Base-by-base conservation (phyloP, 192 early-diverging fungal species). In the Umbelopsis ramanniana region DNA sequence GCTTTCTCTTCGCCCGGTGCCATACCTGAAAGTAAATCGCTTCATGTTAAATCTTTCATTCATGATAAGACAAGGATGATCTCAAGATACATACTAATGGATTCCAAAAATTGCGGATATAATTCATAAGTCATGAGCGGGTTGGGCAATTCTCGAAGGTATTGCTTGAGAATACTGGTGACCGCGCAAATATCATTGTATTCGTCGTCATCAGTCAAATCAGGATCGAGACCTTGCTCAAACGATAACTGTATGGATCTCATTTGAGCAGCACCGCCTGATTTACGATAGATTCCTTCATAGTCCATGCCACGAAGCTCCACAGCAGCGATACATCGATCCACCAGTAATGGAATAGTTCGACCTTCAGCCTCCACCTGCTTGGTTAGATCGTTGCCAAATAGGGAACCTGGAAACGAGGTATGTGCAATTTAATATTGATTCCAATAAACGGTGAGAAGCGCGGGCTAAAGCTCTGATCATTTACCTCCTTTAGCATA, bases 251-350 rank as follows among this genome's bases (percentile, higher is more conserved):
- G 88, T 37, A 95, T 82, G 21, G 84, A 80, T 57, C 88, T 79
- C 69, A 91, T 88, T 52, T 93, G 90, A 37, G 87, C 87, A 19
- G 89, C 88, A 68, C 91, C 89, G 5, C 91, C 93, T 0, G 90
- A 91, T 66, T 91, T 89, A 38, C 93, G 92, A 73, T 95, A 95
- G 21, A 95, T 91, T 24, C 93, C 93, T 77, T 95, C 84, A 72
- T 85, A 92, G 67, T 76, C 92, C 91, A 88, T 87, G 53, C 76
- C 87, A 35, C 83, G 76, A 6, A 67, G 53, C 66, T 86, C 93
- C 14, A 94, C 91, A 22, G 89, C 91, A 26, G 76, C 75, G 35
- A 94, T 83, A 48, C 89, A 91, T 54, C 85, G 80, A 24, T 88
- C 85, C 46, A 94, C 87, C 2, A 94, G 72, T 74, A 88, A 84